Percentiles rank a stretch among this genome's conserved stretches.
Conservation (phyloP, 1,284 basidiomycete genomes). For the Melampsora americana region DNA sequence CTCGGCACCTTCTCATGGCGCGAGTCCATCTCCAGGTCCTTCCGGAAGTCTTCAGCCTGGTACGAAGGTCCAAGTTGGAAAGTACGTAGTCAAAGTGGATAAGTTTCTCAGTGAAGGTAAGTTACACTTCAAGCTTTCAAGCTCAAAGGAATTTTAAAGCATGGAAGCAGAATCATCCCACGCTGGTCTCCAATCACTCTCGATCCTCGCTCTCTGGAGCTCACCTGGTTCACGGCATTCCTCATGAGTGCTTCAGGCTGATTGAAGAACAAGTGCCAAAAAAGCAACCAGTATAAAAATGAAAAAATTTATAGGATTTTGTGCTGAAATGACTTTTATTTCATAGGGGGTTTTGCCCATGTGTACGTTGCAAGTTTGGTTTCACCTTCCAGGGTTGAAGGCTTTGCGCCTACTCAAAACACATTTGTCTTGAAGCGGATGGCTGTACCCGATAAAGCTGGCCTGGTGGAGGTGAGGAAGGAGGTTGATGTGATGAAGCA, state of each 20-base stretch:
- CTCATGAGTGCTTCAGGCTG: not conserved
- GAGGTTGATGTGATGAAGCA: slow-evolving; percentile 97
- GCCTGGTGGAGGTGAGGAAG: slow-evolving; percentile 90
- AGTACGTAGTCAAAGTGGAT: slow-evolving; percentile 78
- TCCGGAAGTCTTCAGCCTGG: slow-evolving; percentile 60
- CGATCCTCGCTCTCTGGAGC: not conserved
- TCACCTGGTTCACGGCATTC: not conserved
- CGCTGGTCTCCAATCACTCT: not conserved
- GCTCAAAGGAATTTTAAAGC: not conserved
- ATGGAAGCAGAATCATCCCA: no score
- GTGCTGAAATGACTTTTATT: not conserved
- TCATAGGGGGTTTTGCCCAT: slow-evolving; percentile 91
- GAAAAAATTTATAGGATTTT: not conserved
- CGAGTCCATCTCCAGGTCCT: not conserved
- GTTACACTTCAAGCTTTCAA: not conserved
- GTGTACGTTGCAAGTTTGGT: slow-evolving; percentile 84
- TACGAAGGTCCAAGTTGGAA: slow-evolving; percentile 84
- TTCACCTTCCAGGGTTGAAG: slow-evolving; percentile 45
- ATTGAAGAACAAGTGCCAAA: not conserved
- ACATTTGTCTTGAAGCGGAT: slow-evolving; percentile 92
- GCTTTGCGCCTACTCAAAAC: slow-evolving; percentile 71
- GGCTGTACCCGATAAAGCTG: slow-evolving; percentile 81
- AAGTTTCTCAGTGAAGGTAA: slow-evolving; percentile 88
- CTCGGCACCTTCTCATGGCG: not conserved
- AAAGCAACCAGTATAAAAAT: not conserved